Evolutionary conservation across 129 eudicot species (phyloP), one percentile per base, ranked within the genome.

Genomic region (Rutidosis leptorrhynchoides): DNA sequence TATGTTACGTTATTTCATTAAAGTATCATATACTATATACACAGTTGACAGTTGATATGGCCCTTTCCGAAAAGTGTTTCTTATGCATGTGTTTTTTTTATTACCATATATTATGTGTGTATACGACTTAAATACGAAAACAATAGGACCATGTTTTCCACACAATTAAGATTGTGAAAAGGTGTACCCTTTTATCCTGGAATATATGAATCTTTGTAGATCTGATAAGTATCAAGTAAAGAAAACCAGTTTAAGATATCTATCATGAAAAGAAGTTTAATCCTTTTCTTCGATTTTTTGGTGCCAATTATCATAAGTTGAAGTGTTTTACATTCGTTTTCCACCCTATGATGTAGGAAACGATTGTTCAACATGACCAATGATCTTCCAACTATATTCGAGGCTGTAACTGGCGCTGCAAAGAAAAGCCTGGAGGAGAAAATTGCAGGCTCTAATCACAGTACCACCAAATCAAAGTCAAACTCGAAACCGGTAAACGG

Each of bases 321-420:
- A 32, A 62, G 22, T 62, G 32, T 51, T 9, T 72, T 71, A 52
- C 33, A 0, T 48, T 58, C 12, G 6, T 46, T 35, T 64, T 67
- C 1, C 6, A n/a, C 55, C 25, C 33, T 23, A 4, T 77, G 72
- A 61, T 72, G 72, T 79, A 90, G 97, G 89, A 86, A 77, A 70
- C 80, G 83, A 46, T 81, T 90, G 23, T 84, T 84, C 79, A 82
- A 72, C 80, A 82, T 90, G 95, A 78, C 87, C 64, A 90, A 90
- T 61, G 95, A 86, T 52, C 85, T 90, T 29, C 97, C 97, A 4
- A 79, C 97, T 12, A 69, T 90, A 35, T 90, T 77, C 78, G 97
- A 90, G 70, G 86, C 82, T 64, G 95, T 86, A 68, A 90, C 79
- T 24, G 87, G 95, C 32, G 68, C 51, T 51, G 89, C 78, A 7